Percentiles rank a stretch among this genome's conserved stretches.
Conservation (phyloP, 2,329 filamentous ascomycete species). For the Hyphodiscus sp. region DNA sequence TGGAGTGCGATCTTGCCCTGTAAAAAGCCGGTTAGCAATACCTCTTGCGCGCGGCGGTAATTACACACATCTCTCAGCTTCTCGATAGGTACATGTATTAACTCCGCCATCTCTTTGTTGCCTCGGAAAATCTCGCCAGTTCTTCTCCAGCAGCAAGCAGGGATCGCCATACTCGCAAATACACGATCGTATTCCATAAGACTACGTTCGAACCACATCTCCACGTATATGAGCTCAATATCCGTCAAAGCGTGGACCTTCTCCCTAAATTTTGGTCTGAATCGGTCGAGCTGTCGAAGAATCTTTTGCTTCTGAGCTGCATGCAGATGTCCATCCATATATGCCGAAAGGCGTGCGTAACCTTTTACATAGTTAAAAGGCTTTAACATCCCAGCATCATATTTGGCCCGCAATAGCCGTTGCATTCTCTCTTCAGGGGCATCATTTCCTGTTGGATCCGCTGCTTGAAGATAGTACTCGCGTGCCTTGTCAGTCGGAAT, state of each 20-base stretch:
- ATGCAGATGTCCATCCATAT: conserved; percentile 85
- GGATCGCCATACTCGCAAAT: conserved; percentile 98
- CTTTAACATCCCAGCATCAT: conserved; percentile 87
- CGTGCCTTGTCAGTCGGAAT: conserved; percentile 56
- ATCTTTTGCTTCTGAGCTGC: conserved; percentile 84
- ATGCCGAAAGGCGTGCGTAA: conserved; percentile 81
- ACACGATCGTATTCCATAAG: conserved; percentile 98
- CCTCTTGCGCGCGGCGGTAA: neutral
- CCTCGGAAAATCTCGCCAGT: conserved; percentile 96
- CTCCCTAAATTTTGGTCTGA: conserved; percentile 91
- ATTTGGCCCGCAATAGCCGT: conserved; percentile 88
- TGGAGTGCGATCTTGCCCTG: conserved; percentile 92
- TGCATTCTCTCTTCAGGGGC: conserved; percentile 93
- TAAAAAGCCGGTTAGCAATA: conserved; percentile 3
- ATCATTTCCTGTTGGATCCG: conserved; percentile 81
- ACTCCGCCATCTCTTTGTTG: conserved; percentile 97
- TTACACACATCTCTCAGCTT: conserved; percentile 76
- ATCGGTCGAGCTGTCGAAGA: conserved; percentile 81
- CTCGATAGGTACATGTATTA: conserved; percentile 90
- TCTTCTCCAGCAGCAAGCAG: conserved; percentile 92
- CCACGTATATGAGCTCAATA: conserved; percentile 87
- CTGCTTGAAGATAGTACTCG: conserved; percentile 96
- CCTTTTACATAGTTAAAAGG: conserved; percentile 99
- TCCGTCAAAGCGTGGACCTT: conserved; percentile 90
- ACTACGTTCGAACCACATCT: conserved; percentile 98